Conservation (phyloP, 495 filamentous ascomycete genomes). For the Parmelia sp. region DNA sequence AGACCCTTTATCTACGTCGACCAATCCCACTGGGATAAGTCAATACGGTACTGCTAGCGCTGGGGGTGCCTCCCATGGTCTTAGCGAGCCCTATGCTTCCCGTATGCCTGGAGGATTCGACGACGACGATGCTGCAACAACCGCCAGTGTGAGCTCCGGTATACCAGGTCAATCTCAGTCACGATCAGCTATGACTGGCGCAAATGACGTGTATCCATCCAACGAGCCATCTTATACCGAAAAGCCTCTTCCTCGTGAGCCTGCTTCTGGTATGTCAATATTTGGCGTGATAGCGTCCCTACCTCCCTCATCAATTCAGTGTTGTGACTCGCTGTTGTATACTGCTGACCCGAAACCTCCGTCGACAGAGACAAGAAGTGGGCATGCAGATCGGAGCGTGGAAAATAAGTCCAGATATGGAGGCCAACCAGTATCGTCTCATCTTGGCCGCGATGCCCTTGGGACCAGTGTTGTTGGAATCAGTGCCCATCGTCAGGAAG, state of each 20-base stretch:
- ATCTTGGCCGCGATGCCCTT: conserved; percentile 21
- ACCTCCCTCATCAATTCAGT: background rate
- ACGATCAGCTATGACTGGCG: conserved; percentile 25
- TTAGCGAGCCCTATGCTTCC: conserved; percentile 19
- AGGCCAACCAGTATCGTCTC: conserved; percentile 4
- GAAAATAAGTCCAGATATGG: conserved; percentile 8
- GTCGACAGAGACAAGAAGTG: background rate
- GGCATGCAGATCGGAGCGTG: conserved; percentile 18
- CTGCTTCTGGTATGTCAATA: conserved; percentile 12
- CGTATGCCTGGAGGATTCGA: conserved; percentile 26
- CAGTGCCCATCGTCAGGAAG: conserved; percentile 10
- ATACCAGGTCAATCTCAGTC: conserved; percentile 34
- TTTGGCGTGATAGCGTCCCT: background rate
- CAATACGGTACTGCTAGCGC: conserved; percentile 6
- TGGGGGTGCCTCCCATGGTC: conserved; percentile 8
- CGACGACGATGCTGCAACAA: conserved; percentile 30
- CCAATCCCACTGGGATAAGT: conserved; percentile 12
- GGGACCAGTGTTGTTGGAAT: conserved; percentile 16
- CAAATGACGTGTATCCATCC: too few species aligned
- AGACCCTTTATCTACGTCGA: conserved; percentile 18
- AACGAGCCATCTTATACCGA: conserved; percentile 35
- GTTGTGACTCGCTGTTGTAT: background rate
- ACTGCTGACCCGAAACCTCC: background rate
- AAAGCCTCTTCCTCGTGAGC: conserved; percentile 42
- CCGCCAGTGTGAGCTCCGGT: conserved; percentile 44